Evolutionary conservation across 2,329 filamentous ascomycete genomes (phyloP), one percentile per base, ranked within the genome.

Genomic region (Exophiala spinifera): DNA sequence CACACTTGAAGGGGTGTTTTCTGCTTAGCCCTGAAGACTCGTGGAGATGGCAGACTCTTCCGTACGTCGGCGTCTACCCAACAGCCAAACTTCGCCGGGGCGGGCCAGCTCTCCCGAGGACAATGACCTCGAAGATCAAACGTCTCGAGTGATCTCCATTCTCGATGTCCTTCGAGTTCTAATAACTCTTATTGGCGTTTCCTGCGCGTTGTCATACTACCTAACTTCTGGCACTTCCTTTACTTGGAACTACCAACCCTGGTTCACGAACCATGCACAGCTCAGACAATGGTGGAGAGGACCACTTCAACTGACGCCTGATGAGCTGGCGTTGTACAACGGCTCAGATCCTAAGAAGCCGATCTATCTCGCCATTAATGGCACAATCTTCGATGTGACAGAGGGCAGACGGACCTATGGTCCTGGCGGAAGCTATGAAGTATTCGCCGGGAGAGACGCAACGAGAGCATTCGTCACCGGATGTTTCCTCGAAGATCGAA

Each of bases 381-480:
- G 81, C 61, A 81, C 78, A 17, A 81, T 86, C 70, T 86, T 84
- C 75, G 83, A 86, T 65, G 83, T 86, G 40, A 78, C 76, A 42
- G 75, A 76, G 6, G 78, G 76, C 34, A 75, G 78, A 65, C 55
- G 77, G 17, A 70, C 74, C 55, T 94, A 94, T 75, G 89, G 89
- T 0, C 86, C 91, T 0, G 91, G 90, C 23, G 94, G 91, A 3
- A 84, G 84, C 34, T 99, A 99, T 77, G 80, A 85, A 66, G 86
- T 87, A 74, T 96, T 99, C 71, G 83, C 91, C 0, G 94, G 92
- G 57, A 80, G 80, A 59, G 94, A 99, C 72, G 91, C 92, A 31
- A 84, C 88, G 13, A 86, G 94, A 46, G 90, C 86, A 17, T 99
- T 91, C 71, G 85, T 99, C 8, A 97, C 94, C 1, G 90, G 89